Evolutionary conservation across 257 asterid genomes (phyloP).

Genomic region (Solanum neorickii): DNA sequence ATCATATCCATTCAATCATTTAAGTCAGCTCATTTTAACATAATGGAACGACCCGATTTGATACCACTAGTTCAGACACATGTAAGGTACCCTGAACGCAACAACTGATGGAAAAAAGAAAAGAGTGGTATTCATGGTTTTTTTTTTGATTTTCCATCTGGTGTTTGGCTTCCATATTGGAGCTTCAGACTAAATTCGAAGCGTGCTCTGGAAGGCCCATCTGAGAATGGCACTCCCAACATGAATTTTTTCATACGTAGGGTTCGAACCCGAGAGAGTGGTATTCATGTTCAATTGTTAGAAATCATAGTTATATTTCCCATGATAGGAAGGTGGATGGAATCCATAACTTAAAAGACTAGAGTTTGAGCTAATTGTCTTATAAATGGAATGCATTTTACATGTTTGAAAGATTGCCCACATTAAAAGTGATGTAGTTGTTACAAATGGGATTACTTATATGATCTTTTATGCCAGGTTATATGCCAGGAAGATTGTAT

Average conservation of each 20-base stretch:
- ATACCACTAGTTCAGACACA: too few relatives aligned
- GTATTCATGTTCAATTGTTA: not conserved
- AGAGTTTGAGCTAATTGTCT: not conserved
- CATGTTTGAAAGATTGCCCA: not conserved
- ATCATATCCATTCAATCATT: not conserved
- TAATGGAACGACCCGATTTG: too few relatives aligned
- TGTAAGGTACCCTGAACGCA: too few relatives aligned
- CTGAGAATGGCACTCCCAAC: accelerated
- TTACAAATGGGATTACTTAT: not conserved
- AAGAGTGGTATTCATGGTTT: too few relatives aligned
- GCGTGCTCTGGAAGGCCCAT: accelerated
- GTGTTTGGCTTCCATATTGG: too few relatives aligned
- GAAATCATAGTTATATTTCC: not conserved
- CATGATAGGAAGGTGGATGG: not conserved
- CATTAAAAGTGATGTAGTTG: not conserved
- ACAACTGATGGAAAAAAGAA: not conserved
- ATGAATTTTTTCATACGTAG: too few relatives aligned
- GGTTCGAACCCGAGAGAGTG: too few relatives aligned
- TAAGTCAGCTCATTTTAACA: too few relatives aligned
- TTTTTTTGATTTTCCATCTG: accelerated
- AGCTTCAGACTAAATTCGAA: too few relatives aligned
- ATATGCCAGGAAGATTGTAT: not conserved
- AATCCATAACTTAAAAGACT: not conserved
- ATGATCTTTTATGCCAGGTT: not conserved
- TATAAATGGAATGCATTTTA: not conserved